A percentile compares a stretch with the other conserved stretches of the same genome.
phyloP scores from a whole-genome alignment of 768 basidiomycete species.

The Leccinum sublutescens region DNA sequence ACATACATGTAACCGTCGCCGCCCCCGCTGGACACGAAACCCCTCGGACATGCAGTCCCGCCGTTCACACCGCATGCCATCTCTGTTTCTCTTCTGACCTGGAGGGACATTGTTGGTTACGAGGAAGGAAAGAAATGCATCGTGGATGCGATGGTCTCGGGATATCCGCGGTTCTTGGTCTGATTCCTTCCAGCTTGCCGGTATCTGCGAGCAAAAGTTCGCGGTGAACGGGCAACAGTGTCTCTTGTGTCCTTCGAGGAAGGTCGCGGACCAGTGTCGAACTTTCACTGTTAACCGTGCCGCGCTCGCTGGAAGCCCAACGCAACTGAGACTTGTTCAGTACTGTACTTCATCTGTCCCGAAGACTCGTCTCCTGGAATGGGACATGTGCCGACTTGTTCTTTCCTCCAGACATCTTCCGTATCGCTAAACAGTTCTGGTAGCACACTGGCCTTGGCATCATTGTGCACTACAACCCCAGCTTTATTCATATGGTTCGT shows the following conservation, averaged over 20 bases:
- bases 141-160: conserved; percentile 75
- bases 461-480: not conserved
- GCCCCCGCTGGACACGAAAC: conserved; percentile 15
- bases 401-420: conserved; percentile 50
- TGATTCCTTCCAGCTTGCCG: conserved; percentile 57
- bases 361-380: conserved; percentile 39
- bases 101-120: conserved; percentile 91
- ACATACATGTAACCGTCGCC: not conserved
- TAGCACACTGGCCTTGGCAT: conserved; percentile 92
- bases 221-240: conserved; percentile 67
- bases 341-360: conserved; percentile 58
- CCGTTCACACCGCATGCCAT: conserved; percentile 83
- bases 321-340: conserved; percentile 59
- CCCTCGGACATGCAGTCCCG: conserved; percentile 54
- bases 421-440: conserved; percentile 89
- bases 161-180: conserved; percentile 89
- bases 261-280: conserved; percentile 71
- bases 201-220: conserved; percentile 76
- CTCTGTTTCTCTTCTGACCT: conserved; percentile 91
- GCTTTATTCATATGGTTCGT: conserved; percentile 18
- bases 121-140: conserved; percentile 87
- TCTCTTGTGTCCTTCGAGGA: conserved; percentile 75
- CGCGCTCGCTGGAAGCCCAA: conserved; percentile 37
- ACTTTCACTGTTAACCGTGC: conserved; percentile 64
- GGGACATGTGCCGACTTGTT: conserved; percentile 57